Percentiles rank a stretch among this genome's conserved stretches.
These are phyloP conservation scores for Solanum hybrid DNA, from an alignment of 305 asterid species.

Conservation along the genomic window DNA sequence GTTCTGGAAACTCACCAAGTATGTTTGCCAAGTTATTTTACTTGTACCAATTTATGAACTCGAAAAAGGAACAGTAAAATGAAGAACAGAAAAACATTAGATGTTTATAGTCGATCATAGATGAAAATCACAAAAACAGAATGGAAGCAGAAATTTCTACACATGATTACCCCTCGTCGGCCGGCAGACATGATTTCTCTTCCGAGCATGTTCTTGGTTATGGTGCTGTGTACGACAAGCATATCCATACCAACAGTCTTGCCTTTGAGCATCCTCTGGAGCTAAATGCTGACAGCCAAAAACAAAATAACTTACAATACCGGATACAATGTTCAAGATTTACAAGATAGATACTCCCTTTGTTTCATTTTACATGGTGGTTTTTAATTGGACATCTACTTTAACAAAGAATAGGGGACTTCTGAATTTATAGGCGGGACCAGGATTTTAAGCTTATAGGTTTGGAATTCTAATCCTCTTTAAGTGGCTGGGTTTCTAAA, in stretches of 20 bases:
- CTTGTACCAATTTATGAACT: not conserved
- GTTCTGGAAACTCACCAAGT: not conserved
- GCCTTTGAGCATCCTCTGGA: constrained; percentile 55
- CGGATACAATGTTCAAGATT: not conserved
- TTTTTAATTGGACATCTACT: not conserved
- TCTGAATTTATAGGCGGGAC: not conserved
- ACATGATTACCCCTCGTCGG: constrained; percentile 64
- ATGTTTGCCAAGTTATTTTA: not conserved
- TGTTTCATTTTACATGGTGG: not conserved
- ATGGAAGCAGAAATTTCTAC: not conserved
- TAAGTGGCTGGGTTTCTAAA: not conserved
- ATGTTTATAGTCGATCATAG: not conserved
- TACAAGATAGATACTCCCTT: not conserved
- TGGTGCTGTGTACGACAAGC: constrained; percentile 93
- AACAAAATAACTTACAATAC: not conserved
- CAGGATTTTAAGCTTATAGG: not conserved
- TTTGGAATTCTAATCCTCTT: not conserved
- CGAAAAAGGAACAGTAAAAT: not conserved
- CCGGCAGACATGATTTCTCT: constrained; percentile 87
- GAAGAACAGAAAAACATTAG: not conserved
- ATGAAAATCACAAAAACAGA: not conserved
- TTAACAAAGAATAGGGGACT: not conserved
- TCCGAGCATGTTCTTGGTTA: constrained; percentile 83
- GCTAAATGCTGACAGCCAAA: constrained; percentile 40
- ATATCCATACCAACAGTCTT: constrained; percentile 94